Conservation (phyloP, 768 basidiomycete genomes). For the Kwoniella sp. region DNA sequence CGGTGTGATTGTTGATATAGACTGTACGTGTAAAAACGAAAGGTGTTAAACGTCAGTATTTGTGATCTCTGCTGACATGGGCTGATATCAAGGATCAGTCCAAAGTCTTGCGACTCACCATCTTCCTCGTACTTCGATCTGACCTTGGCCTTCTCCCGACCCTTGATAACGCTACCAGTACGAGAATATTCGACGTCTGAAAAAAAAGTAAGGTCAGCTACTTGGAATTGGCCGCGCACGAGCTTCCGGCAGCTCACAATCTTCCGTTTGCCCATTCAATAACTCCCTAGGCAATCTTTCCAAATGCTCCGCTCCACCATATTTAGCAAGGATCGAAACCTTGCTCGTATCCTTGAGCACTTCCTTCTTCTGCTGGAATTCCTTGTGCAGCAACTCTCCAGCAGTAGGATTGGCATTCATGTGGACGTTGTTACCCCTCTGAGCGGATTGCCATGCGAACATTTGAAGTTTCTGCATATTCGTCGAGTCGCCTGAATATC, state of each 20-base stretch:
- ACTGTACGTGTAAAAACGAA: constrained; percentile 59
- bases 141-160: constrained; percentile 81
- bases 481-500: constrained; percentile 86
- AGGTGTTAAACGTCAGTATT: background rate
- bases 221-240: too few species aligned
- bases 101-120: constrained; percentile 62
- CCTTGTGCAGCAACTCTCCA: constrained; percentile 84
- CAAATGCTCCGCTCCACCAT: constrained; percentile 91
- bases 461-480: constrained; percentile 89
- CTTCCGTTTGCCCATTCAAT: constrained; percentile 91
- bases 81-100: background rate
- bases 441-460: constrained; percentile 95
- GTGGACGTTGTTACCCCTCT: constrained; percentile 91
- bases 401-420: constrained; percentile 95
- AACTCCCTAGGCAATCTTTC: constrained; percentile 84
- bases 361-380: constrained; percentile 91
- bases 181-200: constrained; percentile 88
- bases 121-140: constrained; percentile 95
- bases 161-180: constrained; percentile 86
- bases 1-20: constrained; percentile 86
- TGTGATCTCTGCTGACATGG: background rate
- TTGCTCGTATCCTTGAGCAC: constrained; percentile 83
- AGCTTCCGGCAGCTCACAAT: constrained; percentile 65
- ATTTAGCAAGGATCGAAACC: constrained; percentile 84
- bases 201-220: background rate